Base-by-base conservation (phyloP, 2,329 filamentous ascomycete genomes). In the Trichoderma atroviride region DNA sequence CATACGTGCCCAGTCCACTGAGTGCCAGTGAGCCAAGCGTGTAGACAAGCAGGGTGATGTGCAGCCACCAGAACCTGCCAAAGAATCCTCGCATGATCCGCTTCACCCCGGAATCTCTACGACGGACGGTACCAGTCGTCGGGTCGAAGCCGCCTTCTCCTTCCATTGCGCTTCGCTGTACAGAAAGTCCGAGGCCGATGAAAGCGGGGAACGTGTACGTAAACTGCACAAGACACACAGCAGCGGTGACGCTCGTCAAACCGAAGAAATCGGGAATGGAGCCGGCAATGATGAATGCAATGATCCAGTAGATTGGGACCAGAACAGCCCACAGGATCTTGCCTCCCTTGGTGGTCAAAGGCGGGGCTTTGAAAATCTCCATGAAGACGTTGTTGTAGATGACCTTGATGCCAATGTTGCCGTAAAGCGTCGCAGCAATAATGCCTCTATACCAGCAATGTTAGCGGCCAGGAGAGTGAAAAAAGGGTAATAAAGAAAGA, bases 201-300 rank as follows among this genome's bases (percentile, higher is more conserved):
- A 75, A 59, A 9, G 85, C 84, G 0, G 87, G 86, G 73, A 89
- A 85, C 3, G 85, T 87, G 76, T 89, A 89, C 3, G 84, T 86
- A 76, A 89, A 88, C 70, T 87, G 84, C 65, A 89, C 75, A 68
- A 88, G 86, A 73, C 83, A 86, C 2, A 86, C 76, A 2, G 86
- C 86, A 4, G 82, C 83, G 24, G 88, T 83, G 55, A 89, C 78
- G 3, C 81, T 81, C 29, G 81, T 78, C 55, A 86, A 76, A 57
- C 80, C 81, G 10, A 79, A 81, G 69, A 86, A 82, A 70, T 87
- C 81, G 29, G 87, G 87, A 27, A 89, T 83, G 0, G 84, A 83
- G 6, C 84, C 84, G 2, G 82, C 84, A 61, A 89, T 76, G 29
- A 87, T 74, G 72, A 88, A 89, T 3, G 87, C 87, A 7, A 86